Base-by-base conservation (phyloP, 2,329 filamentous ascomycete species). In the Venturia effusa region DNA sequence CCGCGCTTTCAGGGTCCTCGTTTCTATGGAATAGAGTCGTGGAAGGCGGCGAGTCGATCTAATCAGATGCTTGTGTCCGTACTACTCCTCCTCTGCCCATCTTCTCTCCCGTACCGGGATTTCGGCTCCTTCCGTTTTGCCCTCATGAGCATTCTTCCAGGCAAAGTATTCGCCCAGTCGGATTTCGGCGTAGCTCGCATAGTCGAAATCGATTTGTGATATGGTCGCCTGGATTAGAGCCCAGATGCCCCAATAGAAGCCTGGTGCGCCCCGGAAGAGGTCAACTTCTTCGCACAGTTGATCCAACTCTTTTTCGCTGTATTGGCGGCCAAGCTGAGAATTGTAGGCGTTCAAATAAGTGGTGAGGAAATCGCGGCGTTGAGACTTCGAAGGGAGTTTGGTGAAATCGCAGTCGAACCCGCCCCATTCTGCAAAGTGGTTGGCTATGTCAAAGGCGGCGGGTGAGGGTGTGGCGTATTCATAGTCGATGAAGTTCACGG, bases 401-500 rank as follows among this genome's bases (percentile, higher is more conserved):
- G 78, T 84, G 78, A 89, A 92, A 75, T 97, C 92, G 80, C 94
- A 99, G 70, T 96, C 91, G 72, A 97, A 97, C 64, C 94, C 94
- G 66, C 88, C 92, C 93, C 94, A 99, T 78, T 99, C 94, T 59
- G 94, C 92, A 73, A 99, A 96, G 80, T 99, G 94, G 78, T 99
- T 99, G 61, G 93, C 88, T 69, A 99, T 87, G 74, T 99, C 94
- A 76, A 99, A 99, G 1, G 93, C 92, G 4, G 92, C 92, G 1
- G 93, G 93, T 0, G 92, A 93, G 2, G 94, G 92, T 4, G 91
- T 94, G 17, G 92, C 92, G 76, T 99, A 99, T 76, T 99, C 94
- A 79, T 97, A 99, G 77, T 99, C 94, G 74, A 99, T 99, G 77
- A 99, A 97, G 72, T 84, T 84, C 64, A 93, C 88, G 2, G 71